Conservation (phyloP, 176 grass and related monocot species). For the Otatea glauca region DNA sequence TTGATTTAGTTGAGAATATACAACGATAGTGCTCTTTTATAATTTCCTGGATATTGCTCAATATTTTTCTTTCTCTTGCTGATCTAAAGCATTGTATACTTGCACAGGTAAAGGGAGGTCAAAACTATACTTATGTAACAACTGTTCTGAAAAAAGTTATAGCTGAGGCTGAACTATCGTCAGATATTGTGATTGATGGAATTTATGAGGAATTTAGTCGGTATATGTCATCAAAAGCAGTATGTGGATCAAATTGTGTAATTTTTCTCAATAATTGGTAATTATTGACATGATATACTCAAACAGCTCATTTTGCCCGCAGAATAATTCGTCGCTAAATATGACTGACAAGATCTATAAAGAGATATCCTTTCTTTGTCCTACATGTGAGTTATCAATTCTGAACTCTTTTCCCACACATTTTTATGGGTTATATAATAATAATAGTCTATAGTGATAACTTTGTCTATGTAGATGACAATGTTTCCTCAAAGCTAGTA, state of each 20-base stretch:
- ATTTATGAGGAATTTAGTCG: conserved; percentile 80
- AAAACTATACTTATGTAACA: conserved; percentile 55
- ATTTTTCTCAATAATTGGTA: neutral
- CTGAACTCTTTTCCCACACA: neutral
- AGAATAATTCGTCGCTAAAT: conserved; percentile 55
- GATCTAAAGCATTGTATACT: conserved; percentile 8
- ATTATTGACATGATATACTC: neutral
- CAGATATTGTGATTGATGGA: conserved; percentile 60
- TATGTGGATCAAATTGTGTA: conserved; percentile 43
- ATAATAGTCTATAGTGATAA: conserved; percentile 5
- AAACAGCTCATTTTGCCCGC: neutral
- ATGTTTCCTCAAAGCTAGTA: conserved; percentile 40
- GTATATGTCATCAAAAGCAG: conserved; percentile 58
- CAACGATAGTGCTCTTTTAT: neutral
- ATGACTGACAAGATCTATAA: conserved; percentile 57
- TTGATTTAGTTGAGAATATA: neutral
- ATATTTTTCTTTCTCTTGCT: neutral
- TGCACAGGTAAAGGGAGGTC: conserved; percentile 49
- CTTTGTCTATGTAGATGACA: conserved; percentile 42
- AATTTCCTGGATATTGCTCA: neutral
- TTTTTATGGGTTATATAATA: conserved; percentile 18
- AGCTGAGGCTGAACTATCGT: conserved; percentile 60
- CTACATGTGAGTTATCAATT: conserved; percentile 60
- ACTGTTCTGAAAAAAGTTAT: conserved; percentile 74
- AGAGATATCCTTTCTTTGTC: conserved; percentile 79